phyloP scores from a whole-genome alignment of 202 grass and related monocot genomes.

The Alloteropsis angusta region DNA sequence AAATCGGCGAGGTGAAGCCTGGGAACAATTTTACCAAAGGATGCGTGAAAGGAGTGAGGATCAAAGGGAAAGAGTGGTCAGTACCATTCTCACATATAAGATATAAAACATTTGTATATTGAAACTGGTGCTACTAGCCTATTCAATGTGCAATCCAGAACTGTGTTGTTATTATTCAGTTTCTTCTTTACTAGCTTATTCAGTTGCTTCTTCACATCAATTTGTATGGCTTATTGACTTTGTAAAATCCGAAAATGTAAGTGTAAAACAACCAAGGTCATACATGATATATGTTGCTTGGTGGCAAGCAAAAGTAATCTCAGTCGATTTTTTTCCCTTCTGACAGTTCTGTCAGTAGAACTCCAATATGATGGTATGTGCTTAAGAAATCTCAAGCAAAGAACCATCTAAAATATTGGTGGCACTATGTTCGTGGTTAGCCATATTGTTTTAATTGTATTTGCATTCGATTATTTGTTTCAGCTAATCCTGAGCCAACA shows the following conservation, averaged over 20 bases:
- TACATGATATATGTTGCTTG: neutral
- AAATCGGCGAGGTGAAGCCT: slow-evolving; percentile 27
- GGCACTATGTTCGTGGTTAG: neutral
- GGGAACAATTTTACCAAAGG: slow-evolving; percentile 48
- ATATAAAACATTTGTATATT: neutral
- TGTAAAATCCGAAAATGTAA: neutral
- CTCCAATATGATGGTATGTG: neutral
- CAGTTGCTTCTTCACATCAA: too few relatives aligned
- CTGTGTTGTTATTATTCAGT: neutral
- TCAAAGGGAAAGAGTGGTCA: slow-evolving; percentile 70
- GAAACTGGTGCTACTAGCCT: neutral
- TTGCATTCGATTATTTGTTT: slow-evolving; percentile 10
- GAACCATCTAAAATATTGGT: neutral
- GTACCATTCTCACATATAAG: slow-evolving; percentile 12
- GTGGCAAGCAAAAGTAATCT: neutral
- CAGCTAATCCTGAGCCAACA: slow-evolving; percentile 24
- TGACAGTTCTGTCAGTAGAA: neutral
- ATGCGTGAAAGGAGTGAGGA: slow-evolving; percentile 35
- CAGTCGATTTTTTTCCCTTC: neutral
- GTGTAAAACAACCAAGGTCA: neutral
- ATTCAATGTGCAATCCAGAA: neutral
- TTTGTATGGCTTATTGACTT: neutral
- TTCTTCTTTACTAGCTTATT: too few relatives aligned
- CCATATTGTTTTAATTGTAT: neutral
- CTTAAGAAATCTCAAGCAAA: neutral